Evolutionary conservation across 2,329 filamentous ascomycete genomes (phyloP), one percentile per base, ranked within the genome.

Genomic region (Monosporascus ibericus): DNA sequence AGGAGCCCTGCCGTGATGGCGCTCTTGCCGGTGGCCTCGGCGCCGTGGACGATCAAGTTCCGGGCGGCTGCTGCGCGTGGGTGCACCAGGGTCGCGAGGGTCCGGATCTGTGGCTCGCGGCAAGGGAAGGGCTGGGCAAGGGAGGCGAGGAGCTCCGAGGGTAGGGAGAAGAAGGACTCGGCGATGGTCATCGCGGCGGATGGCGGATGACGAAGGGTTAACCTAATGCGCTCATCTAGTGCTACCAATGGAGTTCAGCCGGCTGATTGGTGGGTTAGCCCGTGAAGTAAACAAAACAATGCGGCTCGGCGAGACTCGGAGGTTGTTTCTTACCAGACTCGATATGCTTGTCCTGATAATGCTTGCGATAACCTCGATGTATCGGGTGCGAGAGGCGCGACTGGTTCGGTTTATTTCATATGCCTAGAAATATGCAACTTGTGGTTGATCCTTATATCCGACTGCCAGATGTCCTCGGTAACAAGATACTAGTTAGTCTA

Each of bases 1-100:
- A 95, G 78, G 17, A 90, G 78, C 3, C 78, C 76, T 52, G 77
- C 75, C 3, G 86, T 76, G 48, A 96, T 79, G 47, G 82, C 81
- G 34, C 84, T 89, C 72, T 97, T 97, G 40, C 91, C 92, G 0
- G 92, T 95, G 2, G 90, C 87, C 63, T 92, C 85, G 30, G 91
- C 82, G 48, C 94, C 94, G 68, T 97, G 85, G 48, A 95, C 70
- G 22, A 96, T 84, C 11, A 96, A 69, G 55, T 88, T 88, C 11
- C 83, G 76, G 52, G 87, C 88, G 52, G 82, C 85, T 30, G 88
- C 85, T n/a, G 85, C 77, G 47, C 74, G 70, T 22, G 84, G 80
- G 82, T 89, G 64, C 25, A 85, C 61, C 5, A 86, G 72, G 1
- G 79, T 79, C 20, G 78, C 72, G 9, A 86, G 68, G 17, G 80